Base-by-base conservation (phyloP, 495 filamentous ascomycete species). In the Clohesyomyces aquaticus region DNA sequence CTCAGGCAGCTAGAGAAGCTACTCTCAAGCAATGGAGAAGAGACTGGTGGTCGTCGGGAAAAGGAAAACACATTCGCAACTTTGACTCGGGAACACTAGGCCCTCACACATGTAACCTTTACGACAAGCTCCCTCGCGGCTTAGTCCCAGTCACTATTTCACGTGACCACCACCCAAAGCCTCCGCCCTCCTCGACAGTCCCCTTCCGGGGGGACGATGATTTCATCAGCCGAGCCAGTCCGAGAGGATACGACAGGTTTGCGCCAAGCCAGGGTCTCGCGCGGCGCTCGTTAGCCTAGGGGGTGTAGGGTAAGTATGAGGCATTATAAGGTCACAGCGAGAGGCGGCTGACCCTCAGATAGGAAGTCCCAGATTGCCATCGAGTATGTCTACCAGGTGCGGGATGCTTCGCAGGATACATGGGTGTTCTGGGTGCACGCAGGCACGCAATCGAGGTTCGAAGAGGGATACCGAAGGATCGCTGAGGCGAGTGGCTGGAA, bases 351-450 rank as follows among this genome's bases (percentile, higher is more conserved):
- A 49, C 42, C 22, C 35, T 35, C 25, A 19, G 27, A 32, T 54
- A 82, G 78, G n/a, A 84, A 83, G 73, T 78, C 80, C 0, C 80
- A 83, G 58, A 76, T 83, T 53, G 81, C 81, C 1, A 77, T 85
- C 35, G 77, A 80, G 55, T 80, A 77, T 58, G 72, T 71, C 10
- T 81, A 79, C 69, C 68, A 71, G 49, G 61, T 75, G 16, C 50
- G 66, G 63, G 68, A 74, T 23, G 25, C 54, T 1, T 42, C 65
- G n/a, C 59, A 50, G 29, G 22, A 59, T 8, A 69, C 58, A 2
- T 67, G 47, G 49, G 67, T 72, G 19, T 67, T 72, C 55, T 70
- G 67, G 70, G 55, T 74, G 3, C 61, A 71, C 51, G 72, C 64
- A 3, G 63, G 68, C 51, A 71, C 53, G 21, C 48, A 53, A n/a